A percentile compares a stretch with the other conserved stretches of the same genome.
Conservation (phyloP, 805 yeast genomes). For the Barnettozyma vustinii region DNA sequence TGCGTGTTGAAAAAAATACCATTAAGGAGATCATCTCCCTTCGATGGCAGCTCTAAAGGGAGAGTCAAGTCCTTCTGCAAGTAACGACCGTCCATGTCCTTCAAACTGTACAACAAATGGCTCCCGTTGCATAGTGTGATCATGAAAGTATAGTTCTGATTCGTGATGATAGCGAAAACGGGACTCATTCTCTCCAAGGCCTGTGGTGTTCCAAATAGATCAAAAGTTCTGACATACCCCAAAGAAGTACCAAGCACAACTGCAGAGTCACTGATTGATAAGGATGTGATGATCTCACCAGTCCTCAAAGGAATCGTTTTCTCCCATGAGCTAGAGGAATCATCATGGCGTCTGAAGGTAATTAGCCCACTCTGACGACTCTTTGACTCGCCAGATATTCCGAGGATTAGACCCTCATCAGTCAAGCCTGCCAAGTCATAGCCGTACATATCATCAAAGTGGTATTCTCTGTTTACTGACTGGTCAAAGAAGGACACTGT, state of each 20-base stretch:
- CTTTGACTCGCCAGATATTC: conserved; percentile 33
- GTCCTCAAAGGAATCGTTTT: conserved; percentile 44
- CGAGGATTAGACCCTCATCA: conserved; percentile 61
- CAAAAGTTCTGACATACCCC: conserved; percentile 72
- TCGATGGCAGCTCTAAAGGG: conserved; percentile 31
- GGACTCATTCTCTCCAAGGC: conserved; percentile 67
- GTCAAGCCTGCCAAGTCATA: conserved; percentile 76
- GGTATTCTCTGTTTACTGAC: conserved; percentile 70
- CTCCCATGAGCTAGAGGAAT: conserved; percentile 67
- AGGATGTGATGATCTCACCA: conserved; percentile 58
- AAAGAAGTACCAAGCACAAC: conserved; percentile 66
- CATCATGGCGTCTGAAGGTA: conserved; percentile 64
- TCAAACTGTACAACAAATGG: conserved; percentile 34
- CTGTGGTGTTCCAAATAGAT: conserved; percentile 67
- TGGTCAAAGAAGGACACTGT: conserved; percentile 86
- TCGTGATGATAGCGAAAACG: conserved; percentile 46
- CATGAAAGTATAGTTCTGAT: conserved; percentile 26
- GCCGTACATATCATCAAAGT: conserved; percentile 68
- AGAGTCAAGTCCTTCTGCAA: conserved; percentile 40
- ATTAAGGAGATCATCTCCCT: conserved; percentile 33
- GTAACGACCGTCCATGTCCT: conserved; percentile 44
- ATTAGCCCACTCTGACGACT: conserved; percentile 40
- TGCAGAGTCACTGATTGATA: conserved; percentile 58
- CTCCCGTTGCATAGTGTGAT: conserved; percentile 27
- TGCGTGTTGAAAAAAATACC: conserved; percentile 80